Percentiles rank a stretch among this genome's conserved stretches.
Conservation (phyloP, 768 basidiomycete species). For the Agaricus subrufescens region DNA sequence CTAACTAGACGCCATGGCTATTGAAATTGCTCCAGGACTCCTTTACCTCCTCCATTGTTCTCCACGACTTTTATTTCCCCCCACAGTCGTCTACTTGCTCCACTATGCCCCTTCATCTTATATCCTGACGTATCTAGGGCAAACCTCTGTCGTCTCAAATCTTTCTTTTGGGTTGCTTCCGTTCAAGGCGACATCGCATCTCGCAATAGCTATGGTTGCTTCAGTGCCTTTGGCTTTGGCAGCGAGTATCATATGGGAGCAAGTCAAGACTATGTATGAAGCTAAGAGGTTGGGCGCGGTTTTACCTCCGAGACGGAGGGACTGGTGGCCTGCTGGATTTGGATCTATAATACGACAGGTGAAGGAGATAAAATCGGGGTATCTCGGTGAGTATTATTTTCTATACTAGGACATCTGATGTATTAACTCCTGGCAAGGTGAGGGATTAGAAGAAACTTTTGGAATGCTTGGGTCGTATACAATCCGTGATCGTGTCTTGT, state of each 20-base stretch:
- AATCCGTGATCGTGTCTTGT: slow-evolving; percentile 19
- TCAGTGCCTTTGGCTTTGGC: slow-evolving; percentile 18
- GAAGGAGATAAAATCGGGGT: slow-evolving; percentile 22
- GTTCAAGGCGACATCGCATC: not conserved
- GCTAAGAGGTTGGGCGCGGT: slow-evolving; percentile 17
- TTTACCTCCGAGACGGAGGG: slow-evolving; percentile 14
- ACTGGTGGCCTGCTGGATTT: slow-evolving; percentile 17
- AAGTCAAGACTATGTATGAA: slow-evolving; percentile 14
- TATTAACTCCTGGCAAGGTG: slow-evolving; percentile 12
- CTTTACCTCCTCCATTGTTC: slow-evolving; percentile 18
- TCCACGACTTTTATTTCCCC: slow-evolving; percentile 17
- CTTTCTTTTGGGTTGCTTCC: not conserved
- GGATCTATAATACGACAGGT: slow-evolving; percentile 10
- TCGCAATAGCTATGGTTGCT: slow-evolving; percentile 8
- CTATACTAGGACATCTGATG: not conserved
- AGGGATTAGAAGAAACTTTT: slow-evolving; percentile 19
- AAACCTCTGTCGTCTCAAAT: not conserved
- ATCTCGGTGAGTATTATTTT: slow-evolving; percentile 23
- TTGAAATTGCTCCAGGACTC: slow-evolving; percentile 21
- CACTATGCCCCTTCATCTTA: slow-evolving; percentile 2
- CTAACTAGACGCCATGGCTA: slow-evolving; percentile 6
- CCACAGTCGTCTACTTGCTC: slow-evolving; percentile 14
- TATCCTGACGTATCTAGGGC: not conserved
- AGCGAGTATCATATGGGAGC: slow-evolving; percentile 11
- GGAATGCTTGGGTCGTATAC: slow-evolving; percentile 16